Conservation (phyloP, 2,329 filamentous ascomycete species). For the Alternaria infectoria region DNA sequence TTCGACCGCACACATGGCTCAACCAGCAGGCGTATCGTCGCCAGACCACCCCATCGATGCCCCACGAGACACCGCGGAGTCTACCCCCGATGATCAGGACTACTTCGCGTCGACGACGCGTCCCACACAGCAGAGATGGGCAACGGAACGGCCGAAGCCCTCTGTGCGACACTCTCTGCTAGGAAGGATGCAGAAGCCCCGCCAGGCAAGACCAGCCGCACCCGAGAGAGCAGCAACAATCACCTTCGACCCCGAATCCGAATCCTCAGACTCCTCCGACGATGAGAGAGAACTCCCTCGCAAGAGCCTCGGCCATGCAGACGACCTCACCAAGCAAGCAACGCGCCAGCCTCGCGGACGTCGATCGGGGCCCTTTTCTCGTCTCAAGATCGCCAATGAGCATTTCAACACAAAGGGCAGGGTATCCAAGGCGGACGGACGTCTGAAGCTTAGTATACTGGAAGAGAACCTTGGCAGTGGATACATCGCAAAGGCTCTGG, state of each 20-base stretch:
- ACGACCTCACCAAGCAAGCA: constrained; percentile 11
- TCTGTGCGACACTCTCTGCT: constrained; percentile 29
- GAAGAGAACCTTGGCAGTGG: constrained; percentile 73
- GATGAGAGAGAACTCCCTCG: constrained; percentile 26
- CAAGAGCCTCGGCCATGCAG: constrained; percentile 24
- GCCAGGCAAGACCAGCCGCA: constrained; percentile 15
- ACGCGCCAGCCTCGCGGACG: constrained; percentile 11
- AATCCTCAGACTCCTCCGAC: constrained; percentile 31
- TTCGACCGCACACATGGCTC: neutral
- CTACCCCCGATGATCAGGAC: neutral
- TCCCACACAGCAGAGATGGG: constrained; percentile 33
- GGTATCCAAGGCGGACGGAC: constrained; percentile 71
- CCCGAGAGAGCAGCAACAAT: constrained; percentile 32
- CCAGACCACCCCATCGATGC: neutral
- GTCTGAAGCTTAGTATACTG: constrained; percentile 71
- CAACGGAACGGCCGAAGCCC: constrained; percentile 40
- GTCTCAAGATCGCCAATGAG: constrained; percentile 68
- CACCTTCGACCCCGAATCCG: constrained; percentile 39
- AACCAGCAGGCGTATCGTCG: neutral
- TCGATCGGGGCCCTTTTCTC: constrained; percentile 51
- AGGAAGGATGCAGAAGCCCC: constrained; percentile 22
- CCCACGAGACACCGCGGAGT: neutral
- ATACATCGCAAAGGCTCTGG: constrained; percentile 76
- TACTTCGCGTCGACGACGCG: constrained; percentile 13
- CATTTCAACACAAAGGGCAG: constrained; percentile 69